Base-by-base conservation (phyloP, 306 rosid genomes). In the Trifolium repens region DNA sequence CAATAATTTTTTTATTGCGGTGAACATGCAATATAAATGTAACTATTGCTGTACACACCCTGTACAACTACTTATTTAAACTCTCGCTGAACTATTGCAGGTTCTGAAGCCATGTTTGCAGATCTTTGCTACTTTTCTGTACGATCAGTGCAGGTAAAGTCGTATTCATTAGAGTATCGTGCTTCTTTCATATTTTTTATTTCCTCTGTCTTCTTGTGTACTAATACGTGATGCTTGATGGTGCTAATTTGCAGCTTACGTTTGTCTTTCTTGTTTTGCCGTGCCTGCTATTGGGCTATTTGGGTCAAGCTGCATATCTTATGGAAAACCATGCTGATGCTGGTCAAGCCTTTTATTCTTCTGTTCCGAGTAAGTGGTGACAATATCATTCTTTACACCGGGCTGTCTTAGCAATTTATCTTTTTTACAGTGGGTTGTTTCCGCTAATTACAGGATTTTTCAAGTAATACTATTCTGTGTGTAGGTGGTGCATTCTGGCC, bases 231-330 rank as follows among this genome's bases (percentile, higher is more conserved):
- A 73, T 75, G 24, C 65, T 62, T 76, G 76, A 63, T 80, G 60
- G 79, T 75, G 71, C 81, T 49, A 83, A 62, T 84, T 80, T 75
- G 87, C 98, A 94, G 98, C 96, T 94, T 78, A 86, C 97, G 4
- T 94, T 94, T 86, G 91, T 87, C 68, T 89, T 90, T 80, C 98
- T 94, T 66, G 97, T 94, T 81, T 82, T 91, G 82, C 98, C 98
- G 26, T 94, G 98, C 86, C 91, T 94, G 61, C 54, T 90, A 60
- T 72, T 91, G 98, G 98, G 97, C 67, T 94, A 94, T 86, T 87
- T 94, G 98, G 98, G 98, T 79, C 98, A 94, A 90, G 98, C 98
- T 69, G 98, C 98, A 43, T 94, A 94, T 81, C 91, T 94, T 39
- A 84, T 94, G 88, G 83, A 88, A 53, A 89, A 94, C 82, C 93